These are phyloP conservation scores for Ophiosphaerella korrae DNA, from an alignment of 2,329 filamentous ascomycete species.

Conservation along the genomic window DNA sequence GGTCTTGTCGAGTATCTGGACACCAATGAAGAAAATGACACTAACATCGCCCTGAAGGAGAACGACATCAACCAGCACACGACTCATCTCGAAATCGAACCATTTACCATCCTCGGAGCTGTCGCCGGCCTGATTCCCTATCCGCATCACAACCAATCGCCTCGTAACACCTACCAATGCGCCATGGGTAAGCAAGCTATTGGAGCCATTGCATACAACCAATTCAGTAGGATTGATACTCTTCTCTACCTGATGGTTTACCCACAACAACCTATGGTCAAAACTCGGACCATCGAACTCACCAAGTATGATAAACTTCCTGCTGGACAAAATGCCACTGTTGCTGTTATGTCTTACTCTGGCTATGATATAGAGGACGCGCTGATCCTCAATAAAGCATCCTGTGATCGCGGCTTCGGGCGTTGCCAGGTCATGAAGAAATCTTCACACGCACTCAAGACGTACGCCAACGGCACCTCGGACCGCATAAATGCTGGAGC, in stretches of 20 bases:
- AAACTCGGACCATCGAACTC: conserved; percentile 93
- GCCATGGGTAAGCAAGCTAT: conserved; percentile 99
- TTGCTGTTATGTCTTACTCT: conserved; percentile 99
- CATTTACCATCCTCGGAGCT: conserved; percentile 93
- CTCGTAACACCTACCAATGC: conserved; percentile 97
- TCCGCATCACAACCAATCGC: conserved; percentile 98
- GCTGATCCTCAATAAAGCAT: conserved; percentile 94
- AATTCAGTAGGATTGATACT: conserved; percentile 96
- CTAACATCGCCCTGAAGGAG: conserved; percentile 89
- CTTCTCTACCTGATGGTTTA: conserved; percentile 97
- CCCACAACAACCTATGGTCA: conserved; percentile 96
- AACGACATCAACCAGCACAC: conserved; percentile 79
- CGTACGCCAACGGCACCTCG: conserved; percentile 79
- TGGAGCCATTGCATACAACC: conserved; percentile 96
- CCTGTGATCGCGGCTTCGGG: conserved; percentile 91
- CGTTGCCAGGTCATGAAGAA: conserved; percentile 98
- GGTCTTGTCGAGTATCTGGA: conserved; percentile 96
- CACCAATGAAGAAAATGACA: conserved; percentile 97
- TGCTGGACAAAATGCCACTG: conserved; percentile 93
- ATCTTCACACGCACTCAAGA: conserved; percentile 82
- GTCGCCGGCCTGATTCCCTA: conserved; percentile 97
- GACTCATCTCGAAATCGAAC: conserved; percentile 96
- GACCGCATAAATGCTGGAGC: conserved; percentile 58
- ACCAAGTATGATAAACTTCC: conserved; percentile 97
- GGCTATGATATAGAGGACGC: conserved; percentile 99